Percentiles rank a stretch among this genome's conserved stretches.
Conservation (phyloP, 202 grass and related monocot genomes). For the Schoenoplectus triqueter region DNA sequence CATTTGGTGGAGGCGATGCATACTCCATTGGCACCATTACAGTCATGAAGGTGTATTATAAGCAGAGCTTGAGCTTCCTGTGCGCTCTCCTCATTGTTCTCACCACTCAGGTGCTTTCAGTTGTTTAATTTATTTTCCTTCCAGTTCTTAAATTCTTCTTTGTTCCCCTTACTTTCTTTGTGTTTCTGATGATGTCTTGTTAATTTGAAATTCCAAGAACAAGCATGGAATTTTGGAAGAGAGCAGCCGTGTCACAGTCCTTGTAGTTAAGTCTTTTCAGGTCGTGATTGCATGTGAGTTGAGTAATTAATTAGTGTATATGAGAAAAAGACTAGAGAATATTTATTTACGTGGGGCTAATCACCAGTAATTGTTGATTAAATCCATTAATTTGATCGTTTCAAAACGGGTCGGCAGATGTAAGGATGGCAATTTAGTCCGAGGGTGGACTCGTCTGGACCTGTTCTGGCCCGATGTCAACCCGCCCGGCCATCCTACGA, state of each 20-base stretch:
- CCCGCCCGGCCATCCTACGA: too few relatives aligned
- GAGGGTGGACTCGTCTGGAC: too few relatives aligned
- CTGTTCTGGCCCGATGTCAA: too few relatives aligned
- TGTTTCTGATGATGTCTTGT: neutral
- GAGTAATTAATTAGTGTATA: neutral
- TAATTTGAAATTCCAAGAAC: neutral
- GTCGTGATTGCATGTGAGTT: constrained; percentile 9
- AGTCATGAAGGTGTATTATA: constrained; percentile 99
- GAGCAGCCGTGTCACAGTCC: neutral
- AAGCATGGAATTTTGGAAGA: constrained; percentile 12
- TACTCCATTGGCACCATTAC: constrained; percentile 99
- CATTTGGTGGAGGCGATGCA: constrained; percentile 87
- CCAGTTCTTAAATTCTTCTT: neutral
- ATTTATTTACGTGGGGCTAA: constrained; percentile 22
- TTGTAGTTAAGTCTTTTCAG: neutral
- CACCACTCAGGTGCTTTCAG: constrained; percentile 68
- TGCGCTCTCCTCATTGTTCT: constrained; percentile 90
- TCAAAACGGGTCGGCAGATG: neutral
- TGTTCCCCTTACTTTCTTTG: too few relatives aligned
- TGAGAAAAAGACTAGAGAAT: neutral
- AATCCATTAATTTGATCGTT: neutral
- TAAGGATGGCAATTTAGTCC: too few relatives aligned
- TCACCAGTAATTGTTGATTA: neutral
- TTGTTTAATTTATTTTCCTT: neutral
- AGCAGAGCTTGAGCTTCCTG: constrained; percentile 77